These are phyloP conservation scores for Globisporangium sylvaticum DNA, from an alignment of 352 stramenopile genomes.

Conservation along the genomic window DNA sequence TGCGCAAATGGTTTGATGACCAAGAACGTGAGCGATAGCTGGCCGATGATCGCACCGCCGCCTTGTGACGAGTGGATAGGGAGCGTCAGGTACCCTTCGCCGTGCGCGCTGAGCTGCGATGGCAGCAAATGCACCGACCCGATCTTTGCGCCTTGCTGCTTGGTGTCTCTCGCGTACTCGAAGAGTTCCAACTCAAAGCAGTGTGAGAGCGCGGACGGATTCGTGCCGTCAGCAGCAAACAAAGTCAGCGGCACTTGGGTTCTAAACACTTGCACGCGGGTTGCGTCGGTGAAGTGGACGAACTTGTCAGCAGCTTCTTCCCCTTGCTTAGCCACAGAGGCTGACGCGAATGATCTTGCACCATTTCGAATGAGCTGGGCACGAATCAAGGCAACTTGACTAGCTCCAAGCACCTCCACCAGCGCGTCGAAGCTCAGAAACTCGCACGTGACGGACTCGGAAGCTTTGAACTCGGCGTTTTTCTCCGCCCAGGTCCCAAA, in stretches of 20 bases:
- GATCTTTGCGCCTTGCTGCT: slow-evolving; percentile 24
- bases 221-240: background rate
- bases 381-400: slow-evolving; percentile 28
- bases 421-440: slow-evolving; percentile 36
- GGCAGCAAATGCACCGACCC: slow-evolving; percentile 39
- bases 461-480: slow-evolving; percentile 37
- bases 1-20: slow-evolving; percentile 54
- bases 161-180: slow-evolving; percentile 19
- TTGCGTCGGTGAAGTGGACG: slow-evolving; percentile 30
- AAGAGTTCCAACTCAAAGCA: slow-evolving; percentile 39
- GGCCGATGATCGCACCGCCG: slow-evolving; percentile 28
- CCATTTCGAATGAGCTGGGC: slow-evolving; percentile 35
- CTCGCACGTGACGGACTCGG: slow-evolving; percentile 30
- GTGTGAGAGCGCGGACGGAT: slow-evolving; percentile 22
- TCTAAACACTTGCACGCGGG: slow-evolving; percentile 47
- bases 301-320: background rate
- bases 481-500: slow-evolving; percentile 42
- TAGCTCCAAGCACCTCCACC: slow-evolving; percentile 28
- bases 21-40: slow-evolving; percentile 51
- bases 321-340: background rate
- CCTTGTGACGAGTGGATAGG: slow-evolving; percentile 36
- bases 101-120: slow-evolving; percentile 45
- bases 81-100: slow-evolving; percentile 49
- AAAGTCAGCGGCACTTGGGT: slow-evolving; percentile 31
- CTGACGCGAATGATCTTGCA: background rate